Evolutionary conservation across 352 stramenopile species (phyloP), one percentile per base, ranked within the genome.

Genomic region (Detonula confervacea): DNA sequence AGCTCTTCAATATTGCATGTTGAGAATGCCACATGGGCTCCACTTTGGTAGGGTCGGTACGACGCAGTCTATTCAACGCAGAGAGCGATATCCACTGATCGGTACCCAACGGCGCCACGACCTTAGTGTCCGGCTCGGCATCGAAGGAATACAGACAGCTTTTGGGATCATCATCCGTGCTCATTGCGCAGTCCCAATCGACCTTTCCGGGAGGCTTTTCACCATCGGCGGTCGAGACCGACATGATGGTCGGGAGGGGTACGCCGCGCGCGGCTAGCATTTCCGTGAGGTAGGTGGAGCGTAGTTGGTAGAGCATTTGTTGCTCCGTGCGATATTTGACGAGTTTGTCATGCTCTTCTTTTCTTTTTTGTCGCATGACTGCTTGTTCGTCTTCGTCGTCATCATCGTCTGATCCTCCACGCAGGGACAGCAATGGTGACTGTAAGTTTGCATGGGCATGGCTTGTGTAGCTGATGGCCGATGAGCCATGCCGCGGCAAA

Each of bases 21-120:
- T 82, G 70, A 20, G 73, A 84, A 73, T 91, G 83, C 88, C 88
- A 93, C 82, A 93, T 91, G 11, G 82, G 77, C 75, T 93, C 88
- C 0, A 93, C 86, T 69, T 93, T 93, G 46, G 84, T 83, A 11
- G 87, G 81, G 81, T 93, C 88, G 0, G 74, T 88, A 0, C 88
- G 74, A 27, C 88, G 80, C 20, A 92, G 73, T 56, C 83, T 73
- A 79, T 92, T 93, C 27, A 93, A 60, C 20, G 84, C 70, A 0
- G 59, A 54, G 1, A 93, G 61, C 6, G 80, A 86, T 51, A 93
- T 92, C 79, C 81, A 93, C 69, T 92, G 65, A 42, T 60, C 63
- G 2, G 77, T 87, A 14, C 75, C 84, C 9, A 84, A 18, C 0
- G 88, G 88, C 2, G 83, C 84, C 9, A 93, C 39, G 1, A 93